Evolutionary conservation across 768 basidiomycete genomes (phyloP), one percentile per base, ranked within the genome.

Genomic region (Lanmaoa rubissima): DNA sequence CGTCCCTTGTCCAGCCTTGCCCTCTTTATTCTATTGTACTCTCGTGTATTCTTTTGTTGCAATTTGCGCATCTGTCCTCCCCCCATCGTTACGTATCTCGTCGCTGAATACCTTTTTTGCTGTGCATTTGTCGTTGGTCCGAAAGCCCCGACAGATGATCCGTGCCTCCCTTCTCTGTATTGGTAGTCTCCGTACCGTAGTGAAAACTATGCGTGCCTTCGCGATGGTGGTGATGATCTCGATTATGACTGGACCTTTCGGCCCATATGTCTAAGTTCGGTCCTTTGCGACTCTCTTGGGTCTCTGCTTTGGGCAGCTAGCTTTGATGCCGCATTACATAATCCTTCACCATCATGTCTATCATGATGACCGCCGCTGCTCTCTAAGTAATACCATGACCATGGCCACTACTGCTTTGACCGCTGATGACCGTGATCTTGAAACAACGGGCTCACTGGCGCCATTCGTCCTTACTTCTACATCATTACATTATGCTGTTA

Each of bases 401-500:
- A 24, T 24, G 21, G 21, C 21, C 21, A 24, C 21, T 24, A 2
- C 21, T 24, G 21, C 21, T 24, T 24, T 24, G 21, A 24, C 21
- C 21, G 0, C 14, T 16, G 13, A 32, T 32, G n/a, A 13, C 31
- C 13, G 12, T 6, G 4, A 14, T 14, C 4, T 14, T 19, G 12
- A 47, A 13, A 17, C 9, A 8, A 17, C 9, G 17, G 39, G 17
- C 31, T 51, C 44, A 14, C 8, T 24, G 21, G 21, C 36, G 1
- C 1, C 16, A 41, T 51, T 21, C 38, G 17, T 28, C 17, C 28
- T 28, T n/a, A 17, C 42, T 19, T 19, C 41, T n/a, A 5, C 11
- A 28, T 26, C 21, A 34, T 42, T 54, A 31, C 1, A 48, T 12
- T 57, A 62, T 46, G 47, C 43, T 28, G 46, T 57, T 40, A 60